Base-by-base conservation (phyloP, 1,139 yeast species). In the Sugiyamaella castrensis region DNA sequence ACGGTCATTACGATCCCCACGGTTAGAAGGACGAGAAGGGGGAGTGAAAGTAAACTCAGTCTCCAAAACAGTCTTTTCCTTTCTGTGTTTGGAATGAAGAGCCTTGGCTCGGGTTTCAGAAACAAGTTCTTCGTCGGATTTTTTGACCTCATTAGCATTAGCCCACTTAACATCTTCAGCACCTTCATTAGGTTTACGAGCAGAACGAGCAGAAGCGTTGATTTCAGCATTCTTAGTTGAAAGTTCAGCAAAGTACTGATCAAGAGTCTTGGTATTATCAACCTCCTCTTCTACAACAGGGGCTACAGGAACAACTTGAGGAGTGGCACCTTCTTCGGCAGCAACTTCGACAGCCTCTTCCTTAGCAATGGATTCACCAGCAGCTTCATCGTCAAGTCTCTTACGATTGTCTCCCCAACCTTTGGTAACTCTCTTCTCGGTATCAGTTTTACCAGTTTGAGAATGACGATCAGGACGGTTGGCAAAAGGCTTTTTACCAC, bases 371-470 rank as follows among this genome's bases (percentile, higher is more conserved):
- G 69, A 76, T 58, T 74, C 81, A 58, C 76, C 89, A 65, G 81
- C 87, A 56, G 69, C 69, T 73, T 82, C 87, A 58, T 81, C 83
- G 58, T 76, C 83, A 43, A 71, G 76, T 59, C 71, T 73, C 63
- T 69, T 67, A 65, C 75, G 73, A 71, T 82, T 82, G 69, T 82
- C 82, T 65, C 89, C 88, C 81, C 96, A 91, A 73, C 94, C 91
- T 74, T 83, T 85, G 71, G 78, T 80, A 67, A 84, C 77, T 73
- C 85, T 84, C 84, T 89, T 89, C 64, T 77, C 80, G 64, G 95
- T 76, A 76, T 89, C 97, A 64, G 82, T 73, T 79, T 84, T 85
- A 67, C 84, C 87, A 59, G 86, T 68, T 79, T 87, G 86, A 60
- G 91, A 81, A 70, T 84, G 94, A 75, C 95, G 94, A 71, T 69